These are phyloP conservation scores for Penicillium expansum DNA, from an alignment of 2,329 filamentous ascomycete species.

Conservation along the genomic window DNA sequence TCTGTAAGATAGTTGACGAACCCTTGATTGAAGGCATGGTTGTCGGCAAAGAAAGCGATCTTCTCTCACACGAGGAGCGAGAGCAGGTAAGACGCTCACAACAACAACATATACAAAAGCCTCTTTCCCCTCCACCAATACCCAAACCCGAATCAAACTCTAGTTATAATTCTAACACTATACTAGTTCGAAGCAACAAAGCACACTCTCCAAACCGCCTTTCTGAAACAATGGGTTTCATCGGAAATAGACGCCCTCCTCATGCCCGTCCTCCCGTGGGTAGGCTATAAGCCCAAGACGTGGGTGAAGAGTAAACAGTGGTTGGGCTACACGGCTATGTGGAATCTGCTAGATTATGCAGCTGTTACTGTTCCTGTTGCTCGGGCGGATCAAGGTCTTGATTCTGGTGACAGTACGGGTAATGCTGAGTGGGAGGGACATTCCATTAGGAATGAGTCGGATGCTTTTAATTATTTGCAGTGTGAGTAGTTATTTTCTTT, in stretches of 20 bases:
- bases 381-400: constrained; percentile 38
- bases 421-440: constrained; percentile 33
- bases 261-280: constrained; percentile 30
- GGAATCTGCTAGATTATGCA: constrained; percentile 38
- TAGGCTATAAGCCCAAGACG: too few relatives aligned
- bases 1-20: constrained; percentile 29
- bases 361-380: constrained; percentile 42
- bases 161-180: too few relatives aligned
- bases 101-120: accelerated
- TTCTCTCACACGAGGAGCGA: constrained; percentile 20
- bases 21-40: constrained; percentile 35
- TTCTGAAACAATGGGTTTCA: constrained; percentile 26
- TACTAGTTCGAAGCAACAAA: too few relatives aligned
- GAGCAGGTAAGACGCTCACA: constrained; percentile 16
- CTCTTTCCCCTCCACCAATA: too few relatives aligned
- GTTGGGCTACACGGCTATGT: constrained; percentile 36
- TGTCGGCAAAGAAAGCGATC: constrained; percentile 29
- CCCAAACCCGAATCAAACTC: neutral
- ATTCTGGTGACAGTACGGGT: constrained; percentile 33
- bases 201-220: constrained; percentile 17
- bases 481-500: constrained; percentile 1
- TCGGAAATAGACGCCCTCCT: constrained; percentile 31
- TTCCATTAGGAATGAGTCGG: constrained; percentile 45
- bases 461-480: constrained; percentile 44
- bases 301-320: constrained; percentile 33